These are phyloP conservation scores for Leccinum arenicola DNA, from an alignment of 768 basidiomycete genomes.

Conservation along the genomic window DNA sequence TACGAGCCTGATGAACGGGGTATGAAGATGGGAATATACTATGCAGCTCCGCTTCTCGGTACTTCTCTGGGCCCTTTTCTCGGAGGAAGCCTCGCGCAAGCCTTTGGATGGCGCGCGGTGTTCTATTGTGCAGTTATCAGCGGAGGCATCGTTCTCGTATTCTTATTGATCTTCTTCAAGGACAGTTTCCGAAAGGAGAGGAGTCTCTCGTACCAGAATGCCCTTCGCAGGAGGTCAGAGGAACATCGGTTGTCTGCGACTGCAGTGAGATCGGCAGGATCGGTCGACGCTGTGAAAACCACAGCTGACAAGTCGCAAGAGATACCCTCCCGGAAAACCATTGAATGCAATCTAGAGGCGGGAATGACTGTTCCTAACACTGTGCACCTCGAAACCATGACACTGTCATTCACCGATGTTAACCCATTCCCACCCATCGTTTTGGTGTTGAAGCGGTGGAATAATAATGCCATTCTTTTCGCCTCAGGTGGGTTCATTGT, in stretches of 20 bases:
- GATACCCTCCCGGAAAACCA: neutral
- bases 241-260: constrained; percentile 17
- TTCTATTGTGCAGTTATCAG: constrained; percentile 80
- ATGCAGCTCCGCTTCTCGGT: constrained; percentile 76
- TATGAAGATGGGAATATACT: constrained; percentile 79
- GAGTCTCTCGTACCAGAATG: constrained; percentile 73
- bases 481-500: constrained; percentile 19
- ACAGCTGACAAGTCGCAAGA: constrained; percentile 9
- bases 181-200: constrained; percentile 85
- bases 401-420: constrained; percentile 61
- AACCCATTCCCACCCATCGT: constrained; percentile 67
- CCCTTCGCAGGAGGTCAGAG: constrained; percentile 45
- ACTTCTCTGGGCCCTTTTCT: constrained; percentile 64
- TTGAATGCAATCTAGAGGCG: neutral
- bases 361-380: neutral
- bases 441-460: constrained; percentile 54
- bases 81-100: constrained; percentile 65
- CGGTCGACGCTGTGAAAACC: neutral
- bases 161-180: constrained; percentile 64
- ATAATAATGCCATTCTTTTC: constrained; percentile 63
- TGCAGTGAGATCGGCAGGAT: neutral
- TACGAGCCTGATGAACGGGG: constrained; percentile 80
- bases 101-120: constrained; percentile 75
- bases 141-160: constrained; percentile 49
- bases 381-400: constrained; percentile 36